Evolutionary conservation across 371 early-diverging fungal species (phyloP), one percentile per base, ranked within the genome.

Genomic region (Neoconidiobolus thromboides): DNA sequence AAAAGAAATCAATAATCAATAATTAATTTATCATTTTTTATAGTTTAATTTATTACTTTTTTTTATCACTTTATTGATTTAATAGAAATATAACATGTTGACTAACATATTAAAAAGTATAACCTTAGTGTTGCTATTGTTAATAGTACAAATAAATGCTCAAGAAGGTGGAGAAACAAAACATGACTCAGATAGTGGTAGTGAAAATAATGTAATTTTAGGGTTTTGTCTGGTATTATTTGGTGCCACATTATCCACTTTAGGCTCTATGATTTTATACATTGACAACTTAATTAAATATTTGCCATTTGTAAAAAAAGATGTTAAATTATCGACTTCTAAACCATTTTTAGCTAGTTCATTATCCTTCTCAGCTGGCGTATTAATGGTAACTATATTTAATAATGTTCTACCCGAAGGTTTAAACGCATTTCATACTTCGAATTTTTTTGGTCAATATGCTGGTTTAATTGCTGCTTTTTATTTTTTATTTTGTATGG

Each of bases 351-450:
- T 65, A 4, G 65, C 65, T 2, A 49, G 46, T 6, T 56, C 63
- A 10, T 42, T 65, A 10, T 6, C 51, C 3, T 63, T 62, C 49
- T 48, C 63, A 39, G 38, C 57, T 36, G 65, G 65, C 7, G 56
- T 65, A 36, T 53, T 65, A 41, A 41, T 62, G 37, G 43, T 37
- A n/a, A 54, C 58, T 37, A 52, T 59, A 0, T 57, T 65, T 7
- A 48, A 51, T 9, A 62, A 62, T 62, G 52, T 65, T 14, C 58
- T 60, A n/a, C 60, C 63, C 2, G 65, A 65, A 39, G 63, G 62
- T 0, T 48, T 55, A 7, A 1, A 6, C 9, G 10, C n/a, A 4
- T 65, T 60, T 37, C 36, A 57, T 12, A 14, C 43, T 12, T 43
- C 44, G 3, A 26, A 4, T 14, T 43, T 40, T n/a, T 46, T 57